phyloP scores from a whole-genome alignment of 2,329 filamentous ascomycete species.

The Aspergillus spinulosporus region DNA sequence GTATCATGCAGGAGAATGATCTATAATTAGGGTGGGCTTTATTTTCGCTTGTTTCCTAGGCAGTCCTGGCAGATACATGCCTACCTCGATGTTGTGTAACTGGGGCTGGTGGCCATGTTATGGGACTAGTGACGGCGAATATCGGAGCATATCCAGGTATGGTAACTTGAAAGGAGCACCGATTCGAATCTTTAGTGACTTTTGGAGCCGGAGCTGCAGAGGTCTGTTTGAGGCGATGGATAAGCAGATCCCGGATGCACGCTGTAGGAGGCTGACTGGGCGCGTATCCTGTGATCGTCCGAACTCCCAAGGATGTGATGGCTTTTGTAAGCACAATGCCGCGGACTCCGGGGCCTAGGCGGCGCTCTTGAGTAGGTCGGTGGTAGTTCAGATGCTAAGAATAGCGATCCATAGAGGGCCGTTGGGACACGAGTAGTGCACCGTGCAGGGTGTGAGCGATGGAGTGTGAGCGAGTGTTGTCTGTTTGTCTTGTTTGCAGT shows the following conservation, averaged over 20 bases:
- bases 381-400: neutral
- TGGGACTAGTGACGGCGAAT: too few species aligned
- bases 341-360: neutral
- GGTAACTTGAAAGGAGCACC: too few species aligned
- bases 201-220: neutral
- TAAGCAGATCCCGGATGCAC: neutral
- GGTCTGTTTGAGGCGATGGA: neutral
- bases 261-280: neutral
- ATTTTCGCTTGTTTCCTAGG: constrained; percentile 7
- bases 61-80: neutral
- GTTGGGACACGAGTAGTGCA: neutral
- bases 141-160: neutral
- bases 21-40: constrained; percentile 11
- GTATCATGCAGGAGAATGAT: constrained; percentile 1
- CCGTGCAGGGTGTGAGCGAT: neutral
- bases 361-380: neutral
- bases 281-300: neutral
- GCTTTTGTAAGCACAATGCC: neutral
- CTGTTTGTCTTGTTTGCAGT: constrained; percentile 25
- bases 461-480: neutral
- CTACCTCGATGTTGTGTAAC: neutral
- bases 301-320: neutral
- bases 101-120: neutral
- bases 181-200: too few species aligned
- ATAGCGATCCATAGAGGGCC: neutral